Evolutionary conservation across 2,329 filamentous ascomycete species (phyloP).

Genomic region (Fusarium setosum): DNA sequence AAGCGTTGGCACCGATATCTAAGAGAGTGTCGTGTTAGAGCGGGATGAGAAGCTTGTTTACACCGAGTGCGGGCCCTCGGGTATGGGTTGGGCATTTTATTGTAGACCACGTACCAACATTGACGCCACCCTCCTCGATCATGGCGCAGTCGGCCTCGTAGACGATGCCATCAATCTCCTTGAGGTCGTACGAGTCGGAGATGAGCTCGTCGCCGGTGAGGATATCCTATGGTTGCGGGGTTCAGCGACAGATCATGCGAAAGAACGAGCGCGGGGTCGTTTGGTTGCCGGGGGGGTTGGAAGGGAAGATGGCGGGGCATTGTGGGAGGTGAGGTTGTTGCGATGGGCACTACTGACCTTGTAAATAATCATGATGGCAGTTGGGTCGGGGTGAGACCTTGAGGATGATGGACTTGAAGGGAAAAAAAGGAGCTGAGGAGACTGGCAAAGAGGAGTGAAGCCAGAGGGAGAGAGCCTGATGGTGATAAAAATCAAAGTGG

Average conservation of each 20-base stretch:
- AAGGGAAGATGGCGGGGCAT: slow-evolving; percentile 18
- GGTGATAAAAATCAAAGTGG: slow-evolving; percentile 42
- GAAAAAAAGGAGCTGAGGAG: slow-evolving; percentile 28
- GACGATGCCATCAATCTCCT: slow-evolving; percentile 80
- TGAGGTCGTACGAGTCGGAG: slow-evolving; percentile 92
- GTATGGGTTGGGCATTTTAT: neutral
- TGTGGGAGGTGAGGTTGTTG: neutral
- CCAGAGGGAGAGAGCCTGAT: slow-evolving; percentile 36
- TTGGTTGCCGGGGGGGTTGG: neutral
- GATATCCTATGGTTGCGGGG: slow-evolving; percentile 74
- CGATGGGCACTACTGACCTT: slow-evolving; percentile 59
- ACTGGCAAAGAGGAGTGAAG: slow-evolving; percentile 33
- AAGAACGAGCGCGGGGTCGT: slow-evolving; percentile 32
- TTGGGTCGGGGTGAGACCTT: slow-evolving; percentile 39
- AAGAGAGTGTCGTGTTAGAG: slow-evolving; percentile 18
- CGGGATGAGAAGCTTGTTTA: neutral
- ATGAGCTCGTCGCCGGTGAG: slow-evolving; percentile 94
- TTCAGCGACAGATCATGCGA: slow-evolving; percentile 41
- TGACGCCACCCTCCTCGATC: slow-evolving; percentile 81
- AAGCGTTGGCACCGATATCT: slow-evolving; percentile 97
- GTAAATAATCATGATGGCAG: slow-evolving; percentile 79
- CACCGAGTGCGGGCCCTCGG: neutral
- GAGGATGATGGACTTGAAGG: slow-evolving; percentile 27
- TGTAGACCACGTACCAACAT: slow-evolving; percentile 70
- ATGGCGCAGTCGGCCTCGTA: slow-evolving; percentile 95